Conservation (phyloP, 257 asterid species). For the Forsythia viridissima region DNA sequence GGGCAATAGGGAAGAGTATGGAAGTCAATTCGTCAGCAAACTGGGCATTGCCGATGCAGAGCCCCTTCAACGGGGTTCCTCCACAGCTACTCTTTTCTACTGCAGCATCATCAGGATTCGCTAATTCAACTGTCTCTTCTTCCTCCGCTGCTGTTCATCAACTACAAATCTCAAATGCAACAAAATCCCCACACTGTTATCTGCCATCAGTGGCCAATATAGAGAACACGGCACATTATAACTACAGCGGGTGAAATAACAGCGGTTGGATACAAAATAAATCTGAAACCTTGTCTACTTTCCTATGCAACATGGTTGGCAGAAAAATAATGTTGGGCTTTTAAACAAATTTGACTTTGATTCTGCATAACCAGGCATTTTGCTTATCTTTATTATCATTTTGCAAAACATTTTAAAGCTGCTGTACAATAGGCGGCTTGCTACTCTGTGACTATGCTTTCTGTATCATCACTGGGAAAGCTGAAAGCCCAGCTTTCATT, state of each 20-base stretch:
- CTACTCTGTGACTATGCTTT: background rate
- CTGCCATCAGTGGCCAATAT: conserved; percentile 40
- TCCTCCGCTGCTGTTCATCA: conserved; percentile 52
- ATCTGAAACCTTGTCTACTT: conserved; percentile 5
- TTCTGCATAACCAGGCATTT: background rate
- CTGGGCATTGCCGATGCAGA: conserved; percentile 41
- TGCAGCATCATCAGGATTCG: conserved; percentile 99
- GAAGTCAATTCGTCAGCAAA: conserved; percentile 47
- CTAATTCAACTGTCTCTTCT: conserved; percentile 44
- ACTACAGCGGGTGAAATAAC: conserved; percentile 41
- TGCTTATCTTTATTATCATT: conserved; percentile 5
- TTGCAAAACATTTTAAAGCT: background rate
- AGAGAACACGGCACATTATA: conserved; percentile 36
- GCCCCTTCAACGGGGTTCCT: conserved; percentile 35
- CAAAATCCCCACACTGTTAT: conserved; percentile 35
- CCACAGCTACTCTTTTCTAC: conserved; percentile 56
- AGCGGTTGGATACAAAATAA: conserved; percentile 5
- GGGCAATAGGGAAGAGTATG: conserved; percentile 58
- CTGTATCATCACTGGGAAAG: background rate
- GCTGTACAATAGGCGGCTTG: background rate
- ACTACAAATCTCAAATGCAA: conserved; percentile 30
- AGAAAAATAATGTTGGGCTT: conserved; percentile 2
- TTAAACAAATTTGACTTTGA: conserved; percentile 7
- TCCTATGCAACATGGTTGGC: conserved; percentile 24
- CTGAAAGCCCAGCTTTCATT: background rate